A percentile compares a stretch with the other conserved stretches of the same genome.
Conservation (phyloP, 257 asterid species). For the Ehretia macrophylla region DNA sequence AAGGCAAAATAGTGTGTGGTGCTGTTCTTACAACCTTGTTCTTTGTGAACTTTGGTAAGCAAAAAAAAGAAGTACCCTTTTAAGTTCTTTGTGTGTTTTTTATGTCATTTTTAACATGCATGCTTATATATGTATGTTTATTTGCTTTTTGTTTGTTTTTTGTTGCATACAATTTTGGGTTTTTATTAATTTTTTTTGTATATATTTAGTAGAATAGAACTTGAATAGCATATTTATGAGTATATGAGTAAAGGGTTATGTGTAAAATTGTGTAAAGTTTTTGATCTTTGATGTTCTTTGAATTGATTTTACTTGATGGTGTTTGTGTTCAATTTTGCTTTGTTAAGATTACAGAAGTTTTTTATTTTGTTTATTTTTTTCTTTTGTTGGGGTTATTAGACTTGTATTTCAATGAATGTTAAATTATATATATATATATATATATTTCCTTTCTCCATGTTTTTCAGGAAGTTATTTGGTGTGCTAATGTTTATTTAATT, state of each 20-base stretch:
- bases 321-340: neutral
- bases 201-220: neutral
- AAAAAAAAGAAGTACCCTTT: conserved; percentile 1
- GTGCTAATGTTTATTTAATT: no score
- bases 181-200: neutral
- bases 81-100: neutral
- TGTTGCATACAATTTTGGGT: neutral
- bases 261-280: neutral
- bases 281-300: conserved; percentile 1
- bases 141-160: neutral
- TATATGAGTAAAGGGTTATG: neutral
- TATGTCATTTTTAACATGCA: neutral
- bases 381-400: neutral
- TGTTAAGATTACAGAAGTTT: neutral
- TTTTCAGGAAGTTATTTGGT: no score
- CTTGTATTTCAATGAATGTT: neutral
- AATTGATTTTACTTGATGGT: neutral
- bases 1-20: conserved; percentile 9
- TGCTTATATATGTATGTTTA: neutral
- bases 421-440: no score
- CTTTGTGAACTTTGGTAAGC: neutral
- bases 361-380: no score
- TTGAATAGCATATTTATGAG: neutral
- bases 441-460: no score
- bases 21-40: conserved; percentile 12